Base-by-base conservation (phyloP, 108 stramenopile genomes). In the Skeletonema grethae region DNA sequence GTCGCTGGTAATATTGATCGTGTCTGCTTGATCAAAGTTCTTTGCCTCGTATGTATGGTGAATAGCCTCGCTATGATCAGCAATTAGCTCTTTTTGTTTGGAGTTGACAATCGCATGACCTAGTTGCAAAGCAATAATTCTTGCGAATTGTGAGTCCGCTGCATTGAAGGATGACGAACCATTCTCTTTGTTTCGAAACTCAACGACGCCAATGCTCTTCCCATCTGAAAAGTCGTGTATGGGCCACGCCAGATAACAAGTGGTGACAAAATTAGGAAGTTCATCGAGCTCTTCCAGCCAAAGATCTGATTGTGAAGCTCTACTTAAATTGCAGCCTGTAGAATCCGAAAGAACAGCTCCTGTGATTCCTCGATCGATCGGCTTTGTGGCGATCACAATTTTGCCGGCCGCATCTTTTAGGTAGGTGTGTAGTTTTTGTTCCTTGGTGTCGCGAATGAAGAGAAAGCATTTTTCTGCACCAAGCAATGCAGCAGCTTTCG, bases 41-140 rank as follows among this genome's bases (percentile, higher is more conserved):
- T 84, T 77, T 43, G 41, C 41, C 46, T 84, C 84, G 29, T 80
- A 84, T 15, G 84, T 80, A 38, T 77, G 70, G 60, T 77, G 77
- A 59, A 84, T 72, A 18, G 80, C 67, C 65, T 84, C 76, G 6
- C 76, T 69, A 32, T 70, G 74, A 32, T 76, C 84, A 48, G 69
- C 84, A 9, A 84, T 70, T 41, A 84, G 57, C 36, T 76, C 72
- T 62, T 81, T 50, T 30, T 84, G 84, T 32, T 76, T 65, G 61
- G 43, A 77, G 65, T 77, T 43, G 12, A 76, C 61, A 7, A 84
- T 55, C 18, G 80, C 84, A 48, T 76, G 67, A 0, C 74, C 76
- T 25, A 84, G 30, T 63, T 84, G 80, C 56, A 77, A 53, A n/a
- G 78, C 84, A 73, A 84, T 73, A 12, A 84, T 81, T 18, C 70